Conservation (phyloP, 805 yeast genomes). For the Wickerhamomyces bovis region DNA sequence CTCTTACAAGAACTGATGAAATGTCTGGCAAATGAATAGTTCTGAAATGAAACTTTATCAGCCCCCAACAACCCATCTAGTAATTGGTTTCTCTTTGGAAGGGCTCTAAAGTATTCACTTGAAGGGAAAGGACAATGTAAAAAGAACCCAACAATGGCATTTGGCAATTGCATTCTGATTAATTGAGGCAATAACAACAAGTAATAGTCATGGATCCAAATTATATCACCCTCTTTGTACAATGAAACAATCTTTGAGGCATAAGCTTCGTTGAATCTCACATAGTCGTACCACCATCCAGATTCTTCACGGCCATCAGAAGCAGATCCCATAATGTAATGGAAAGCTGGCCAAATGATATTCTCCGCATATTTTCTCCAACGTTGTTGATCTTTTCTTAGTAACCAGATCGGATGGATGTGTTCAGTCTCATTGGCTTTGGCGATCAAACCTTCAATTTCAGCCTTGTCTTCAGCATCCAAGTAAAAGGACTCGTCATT, state of each 20-base stretch:
- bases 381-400: constrained; percentile 67
- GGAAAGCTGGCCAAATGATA: constrained; percentile 90
- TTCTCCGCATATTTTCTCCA: constrained; percentile 92
- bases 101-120: constrained; percentile 85
- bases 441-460: constrained; percentile 42
- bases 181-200: constrained; percentile 77
- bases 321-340: constrained; percentile 78
- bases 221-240: constrained; percentile 82
- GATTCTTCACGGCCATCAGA: constrained; percentile 65
- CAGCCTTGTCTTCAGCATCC: constrained; percentile 47
- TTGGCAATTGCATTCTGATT: constrained; percentile 70
- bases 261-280: constrained; percentile 83
- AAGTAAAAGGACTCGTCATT: constrained; percentile 56
- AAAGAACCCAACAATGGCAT: constrained; percentile 86
- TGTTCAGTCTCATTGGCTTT: constrained; percentile 40
- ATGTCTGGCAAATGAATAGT: constrained; percentile 81
- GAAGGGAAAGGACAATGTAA: constrained; percentile 96
- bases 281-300: constrained; percentile 85
- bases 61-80: constrained; percentile 92
- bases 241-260: constrained; percentile 68
- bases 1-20: constrained; percentile 88
- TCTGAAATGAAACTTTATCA: constrained; percentile 80
- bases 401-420: constrained; percentile 85
- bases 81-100: constrained; percentile 75
- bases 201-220: constrained; percentile 96